Conservation (phyloP, 768 basidiomycete genomes). For the Multifurca ochricompacta region DNA sequence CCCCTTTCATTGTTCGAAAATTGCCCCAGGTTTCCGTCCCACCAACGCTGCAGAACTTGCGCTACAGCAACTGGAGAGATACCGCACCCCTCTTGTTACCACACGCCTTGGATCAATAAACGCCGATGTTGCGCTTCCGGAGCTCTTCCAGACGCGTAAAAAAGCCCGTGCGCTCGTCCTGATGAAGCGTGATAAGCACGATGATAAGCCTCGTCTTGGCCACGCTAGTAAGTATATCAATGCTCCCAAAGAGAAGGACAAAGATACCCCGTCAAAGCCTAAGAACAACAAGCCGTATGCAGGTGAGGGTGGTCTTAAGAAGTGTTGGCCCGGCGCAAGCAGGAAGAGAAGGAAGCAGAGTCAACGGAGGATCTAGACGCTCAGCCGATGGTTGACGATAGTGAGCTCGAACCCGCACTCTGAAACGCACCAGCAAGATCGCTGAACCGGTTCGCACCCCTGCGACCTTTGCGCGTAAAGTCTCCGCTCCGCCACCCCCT, state of each 20-base stretch:
- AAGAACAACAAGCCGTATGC: constrained; percentile 59
- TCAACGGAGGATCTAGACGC: constrained; percentile 28
- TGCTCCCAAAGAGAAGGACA: constrained; percentile 22
- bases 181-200: constrained; percentile 53
- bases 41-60: constrained; percentile 55
- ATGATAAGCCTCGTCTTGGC: constrained; percentile 40
- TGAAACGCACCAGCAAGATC: constrained; percentile 22
- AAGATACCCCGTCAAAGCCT: constrained; percentile 30
- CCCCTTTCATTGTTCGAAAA: constrained; percentile 13
- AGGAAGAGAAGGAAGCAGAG: constrained; percentile 46
- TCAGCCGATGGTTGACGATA: constrained; percentile 29
- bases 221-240: constrained; percentile 25
- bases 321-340: constrained; percentile 55
- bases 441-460: constrained; percentile 24
- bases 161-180: constrained; percentile 37
- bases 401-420: constrained; percentile 21
- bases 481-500: constrained; percentile 17
- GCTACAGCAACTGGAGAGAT: constrained; percentile 65
- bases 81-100: constrained; percentile 71
- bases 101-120: constrained; percentile 37
- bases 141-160: constrained; percentile 51
- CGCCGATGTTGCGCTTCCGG: constrained; percentile 32
- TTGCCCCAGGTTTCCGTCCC: constrained; percentile 26
- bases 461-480: constrained; percentile 27
- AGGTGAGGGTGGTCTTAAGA: constrained; percentile 73